These are phyloP conservation scores for Vanderwaltozyma tropicalis DNA, from an alignment of 805 yeast species.

Conservation along the genomic window DNA sequence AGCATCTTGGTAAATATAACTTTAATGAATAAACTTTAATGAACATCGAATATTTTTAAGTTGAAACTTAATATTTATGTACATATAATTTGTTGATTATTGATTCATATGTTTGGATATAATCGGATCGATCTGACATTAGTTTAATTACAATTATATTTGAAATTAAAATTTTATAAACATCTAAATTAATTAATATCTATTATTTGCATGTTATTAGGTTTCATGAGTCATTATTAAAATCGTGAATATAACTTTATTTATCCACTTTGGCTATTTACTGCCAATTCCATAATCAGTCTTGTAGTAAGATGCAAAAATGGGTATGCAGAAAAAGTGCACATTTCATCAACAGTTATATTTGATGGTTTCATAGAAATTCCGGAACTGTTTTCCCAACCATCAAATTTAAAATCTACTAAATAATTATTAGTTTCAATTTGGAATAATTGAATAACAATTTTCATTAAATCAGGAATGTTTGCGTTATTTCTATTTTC, in stretches of 20 bases:
- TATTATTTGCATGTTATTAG: too few relatives aligned
- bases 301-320: conserved; percentile 86
- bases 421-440: conserved; percentile 91
- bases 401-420: conserved; percentile 95
- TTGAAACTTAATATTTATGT: too few relatives aligned
- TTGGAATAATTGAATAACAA: conserved; percentile 94
- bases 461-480: conserved; percentile 77
- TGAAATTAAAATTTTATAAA: too few relatives aligned
- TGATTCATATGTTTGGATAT: too few relatives aligned
- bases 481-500: background rate
- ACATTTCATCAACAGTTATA: conserved; percentile 53
- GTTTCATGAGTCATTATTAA: too few relatives aligned
- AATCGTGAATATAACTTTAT: background rate
- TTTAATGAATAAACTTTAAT: too few relatives aligned
- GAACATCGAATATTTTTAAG: too few relatives aligned
- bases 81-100: too few relatives aligned
- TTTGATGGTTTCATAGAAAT: conserved; percentile 24
- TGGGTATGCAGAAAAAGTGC: conserved; percentile 92
- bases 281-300: conserved; percentile 93
- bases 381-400: conserved; percentile 63
- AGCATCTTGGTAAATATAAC: too few relatives aligned
- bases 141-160: too few relatives aligned
- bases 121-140: too few relatives aligned
- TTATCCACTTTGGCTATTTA: conserved; percentile 58
- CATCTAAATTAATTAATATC: too few relatives aligned